Evolutionary conservation across 1,284 basidiomycete species (phyloP).

Genomic region (Ustilago lituana): DNA sequence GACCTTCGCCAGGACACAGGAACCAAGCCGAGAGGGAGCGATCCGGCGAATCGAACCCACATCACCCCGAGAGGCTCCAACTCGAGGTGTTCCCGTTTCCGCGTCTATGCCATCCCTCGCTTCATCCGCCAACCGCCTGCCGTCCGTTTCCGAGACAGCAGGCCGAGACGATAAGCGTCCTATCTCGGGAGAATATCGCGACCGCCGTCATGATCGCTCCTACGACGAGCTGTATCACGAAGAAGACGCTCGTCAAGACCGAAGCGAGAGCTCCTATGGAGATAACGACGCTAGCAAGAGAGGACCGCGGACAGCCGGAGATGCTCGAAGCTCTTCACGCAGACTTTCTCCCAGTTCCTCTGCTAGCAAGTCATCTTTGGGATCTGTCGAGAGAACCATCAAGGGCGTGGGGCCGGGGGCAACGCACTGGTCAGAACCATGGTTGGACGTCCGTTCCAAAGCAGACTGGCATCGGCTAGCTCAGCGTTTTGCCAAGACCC

Average conservation of each 20-base stretch:
- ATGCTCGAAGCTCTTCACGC: constrained; percentile 1
- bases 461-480: constrained; percentile 46
- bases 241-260: background rate
- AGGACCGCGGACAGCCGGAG: background rate
- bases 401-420: constrained; percentile 46
- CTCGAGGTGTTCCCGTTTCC: constrained; percentile 9
- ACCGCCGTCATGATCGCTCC: constrained; percentile 21
- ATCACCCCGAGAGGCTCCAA: background rate
- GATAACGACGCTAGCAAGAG: background rate
- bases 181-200: constrained; percentile 9
- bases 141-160: constrained; percentile 5
- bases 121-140: constrained; percentile 7
- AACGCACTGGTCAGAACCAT: constrained; percentile 47
- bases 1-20: background rate
- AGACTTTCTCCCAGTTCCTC: background rate
- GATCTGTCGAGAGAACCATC: constrained; percentile 13
- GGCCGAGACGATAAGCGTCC: constrained; percentile 1
- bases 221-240: constrained; percentile 18
- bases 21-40: constrained; percentile 6
- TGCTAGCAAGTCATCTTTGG: background rate
- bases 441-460: constrained; percentile 41
- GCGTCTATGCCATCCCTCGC: constrained; percentile 27
- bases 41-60: background rate
- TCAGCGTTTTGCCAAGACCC: constrained; percentile 39
- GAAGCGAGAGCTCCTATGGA: background rate